Evolutionary conservation across 208 protist genomes (phyloP).

Genomic region (Leishmania aethiopica): DNA sequence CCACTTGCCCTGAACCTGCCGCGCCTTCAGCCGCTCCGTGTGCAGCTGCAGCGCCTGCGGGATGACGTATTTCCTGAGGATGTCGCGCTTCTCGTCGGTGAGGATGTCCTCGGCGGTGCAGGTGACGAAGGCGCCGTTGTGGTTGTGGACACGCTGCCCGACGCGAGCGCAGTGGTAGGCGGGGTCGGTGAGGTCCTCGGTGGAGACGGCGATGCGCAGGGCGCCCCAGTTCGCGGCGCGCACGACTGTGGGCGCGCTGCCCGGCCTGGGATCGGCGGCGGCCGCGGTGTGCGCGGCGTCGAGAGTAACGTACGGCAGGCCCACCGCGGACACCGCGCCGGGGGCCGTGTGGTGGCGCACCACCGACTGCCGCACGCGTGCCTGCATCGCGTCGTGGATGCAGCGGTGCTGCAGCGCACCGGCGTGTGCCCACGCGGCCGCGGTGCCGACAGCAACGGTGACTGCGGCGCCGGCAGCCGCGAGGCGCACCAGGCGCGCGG

Average conservation of each 20-base stretch:
- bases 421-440: constrained; percentile 1
- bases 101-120: constrained; percentile 43
- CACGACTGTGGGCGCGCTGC: neutral
- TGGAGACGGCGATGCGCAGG: constrained; percentile 49
- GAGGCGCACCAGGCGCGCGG: constrained; percentile 18
- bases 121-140: constrained; percentile 11
- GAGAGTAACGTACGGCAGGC: constrained; percentile 10
- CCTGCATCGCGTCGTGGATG: constrained; percentile 22
- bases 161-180: constrained; percentile 43
- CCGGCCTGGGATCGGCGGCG: neutral
- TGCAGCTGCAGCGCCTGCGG: constrained; percentile 55
- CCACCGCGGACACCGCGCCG: neutral
- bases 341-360: neutral
- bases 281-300: neutral
- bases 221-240: constrained; percentile 18
- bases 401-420: neutral
- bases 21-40: constrained; percentile 51
- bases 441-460: neutral
- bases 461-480: constrained; percentile 21
- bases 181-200: constrained; percentile 34
- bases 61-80: constrained; percentile 42
- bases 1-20: constrained; percentile 21
- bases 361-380: constrained; percentile 25
- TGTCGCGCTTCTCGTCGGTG: constrained; percentile 33
- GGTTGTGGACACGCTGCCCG: constrained; percentile 21